Conservation (phyloP, 805 yeast genomes). For the Metschnikowia henanensis region DNA sequence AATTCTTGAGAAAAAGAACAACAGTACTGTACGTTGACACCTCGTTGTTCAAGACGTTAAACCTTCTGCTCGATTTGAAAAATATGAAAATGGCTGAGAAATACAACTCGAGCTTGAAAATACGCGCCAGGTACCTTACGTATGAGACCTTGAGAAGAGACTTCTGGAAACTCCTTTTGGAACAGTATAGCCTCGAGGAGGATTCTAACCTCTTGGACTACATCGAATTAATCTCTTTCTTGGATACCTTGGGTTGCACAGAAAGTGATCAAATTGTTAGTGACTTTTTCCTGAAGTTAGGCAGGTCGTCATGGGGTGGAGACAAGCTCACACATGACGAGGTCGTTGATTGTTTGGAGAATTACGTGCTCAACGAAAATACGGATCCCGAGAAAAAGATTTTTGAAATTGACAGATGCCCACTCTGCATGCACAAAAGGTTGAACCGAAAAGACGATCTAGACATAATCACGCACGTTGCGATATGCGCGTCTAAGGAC, state of each 20-base stretch:
- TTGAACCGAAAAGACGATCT: slow-evolving; percentile 52
- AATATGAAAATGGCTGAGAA: slow-evolving; percentile 34
- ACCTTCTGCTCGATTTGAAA: slow-evolving; percentile 33
- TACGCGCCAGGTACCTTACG: slow-evolving; percentile 66
- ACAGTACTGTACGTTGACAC: slow-evolving; percentile 36
- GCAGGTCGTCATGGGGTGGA: slow-evolving; percentile 53
- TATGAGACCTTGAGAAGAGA: slow-evolving; percentile 62
- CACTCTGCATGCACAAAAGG: slow-evolving; percentile 69
- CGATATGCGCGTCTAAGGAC: slow-evolving; percentile 79
- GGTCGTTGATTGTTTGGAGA: slow-evolving; percentile 48
- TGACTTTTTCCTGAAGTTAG: slow-evolving; percentile 48
- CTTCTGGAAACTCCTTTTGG: slow-evolving; percentile 67
- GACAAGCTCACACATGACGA: slow-evolving; percentile 47
- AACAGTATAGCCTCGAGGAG: slow-evolving; percentile 49
- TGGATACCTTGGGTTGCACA: slow-evolving; percentile 61
- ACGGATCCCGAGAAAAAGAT: slow-evolving; percentile 35
- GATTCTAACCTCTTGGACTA: slow-evolving; percentile 41
- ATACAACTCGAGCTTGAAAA: slow-evolving; percentile 53
- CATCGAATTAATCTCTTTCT: slow-evolving; percentile 60
- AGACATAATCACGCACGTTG: slow-evolving; percentile 83
- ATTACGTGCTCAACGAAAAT: slow-evolving; percentile 26
- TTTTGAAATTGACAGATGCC: slow-evolving; percentile 71
- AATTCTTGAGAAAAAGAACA: slow-evolving; percentile 31
- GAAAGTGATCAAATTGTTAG: slow-evolving; percentile 54
- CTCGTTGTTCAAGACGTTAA: slow-evolving; percentile 42